phyloP scores from a whole-genome alignment of 805 yeast species.

The Komagataella pseudopastoris region DNA sequence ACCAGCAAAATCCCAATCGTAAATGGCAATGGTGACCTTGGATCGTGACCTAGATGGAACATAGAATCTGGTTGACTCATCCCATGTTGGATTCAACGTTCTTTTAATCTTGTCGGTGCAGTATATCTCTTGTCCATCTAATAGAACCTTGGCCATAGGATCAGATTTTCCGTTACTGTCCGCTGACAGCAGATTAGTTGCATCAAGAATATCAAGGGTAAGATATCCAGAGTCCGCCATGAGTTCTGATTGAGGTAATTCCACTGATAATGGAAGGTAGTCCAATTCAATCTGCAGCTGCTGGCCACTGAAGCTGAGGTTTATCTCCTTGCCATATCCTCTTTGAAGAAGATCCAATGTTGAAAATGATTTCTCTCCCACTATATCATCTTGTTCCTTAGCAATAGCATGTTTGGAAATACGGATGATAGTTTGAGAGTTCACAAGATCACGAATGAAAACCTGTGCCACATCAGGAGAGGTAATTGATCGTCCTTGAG shows the following conservation, averaged over 20 bases:
- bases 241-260: constrained; percentile 44
- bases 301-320: constrained; percentile 26
- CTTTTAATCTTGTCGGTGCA: constrained; percentile 53
- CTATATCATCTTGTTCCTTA: constrained; percentile 30
- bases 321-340: constrained; percentile 30
- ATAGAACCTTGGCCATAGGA: constrained; percentile 41
- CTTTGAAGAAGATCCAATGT: constrained; percentile 42
- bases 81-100: constrained; percentile 65
- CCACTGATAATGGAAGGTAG: constrained; percentile 43
- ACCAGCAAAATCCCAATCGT: constrained; percentile 75
- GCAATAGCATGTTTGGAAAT: constrained; percentile 38
- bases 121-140: constrained; percentile 40
- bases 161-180: constrained; percentile 72
- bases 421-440: constrained; percentile 45
- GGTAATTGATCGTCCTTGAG: constrained; percentile 29
- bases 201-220: constrained; percentile 42
- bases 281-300: constrained; percentile 36
- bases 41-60: constrained; percentile 50
- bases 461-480: constrained; percentile 38
- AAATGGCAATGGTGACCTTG: constrained; percentile 32
- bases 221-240: constrained; percentile 57
- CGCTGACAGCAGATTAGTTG: constrained; percentile 37
- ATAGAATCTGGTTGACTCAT: constrained; percentile 48
- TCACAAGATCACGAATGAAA: constrained; percentile 57
- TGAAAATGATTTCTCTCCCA: constrained; percentile 32